Base-by-base conservation (phyloP, 257 asterid genomes). In the Salvia miltiorrhiza region DNA sequence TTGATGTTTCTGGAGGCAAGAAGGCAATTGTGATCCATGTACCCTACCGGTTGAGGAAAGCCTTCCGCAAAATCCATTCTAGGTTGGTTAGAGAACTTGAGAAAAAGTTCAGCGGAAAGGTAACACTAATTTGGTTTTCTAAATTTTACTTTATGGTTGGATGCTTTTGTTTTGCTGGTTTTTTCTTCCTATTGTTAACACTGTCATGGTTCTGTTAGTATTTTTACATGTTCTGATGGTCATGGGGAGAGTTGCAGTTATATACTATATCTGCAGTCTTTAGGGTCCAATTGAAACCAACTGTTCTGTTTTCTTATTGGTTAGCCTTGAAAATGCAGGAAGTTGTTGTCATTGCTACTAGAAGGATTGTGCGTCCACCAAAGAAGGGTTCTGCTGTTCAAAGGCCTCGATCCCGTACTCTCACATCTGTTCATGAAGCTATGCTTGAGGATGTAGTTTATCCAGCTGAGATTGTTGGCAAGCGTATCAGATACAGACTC, bases 21-120 rank as follows among this genome's bases (percentile, higher is more conserved):
- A 93, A 93, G 70, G 98, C 98, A 65, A 90, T 90, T 63, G 97
- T 90, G 47, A 84, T 93, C 76, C 97, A 90, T 37, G 97, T 88
- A 0, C 98, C 98, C 0, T 93, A 82, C 39, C 77, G 98, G 7
- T 60, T 93, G 83, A 82, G 96, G 77, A 93, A 90, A 79, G 80
- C 93, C 69, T 93, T 88, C 92, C 93, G 96, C 71, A 93, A 90
- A 80, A 85, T 93, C 63, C 98, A 93, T 21, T 76, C 91, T 14
- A 81, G 95, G 75, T 88, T 93, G 43, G 96, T 93, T 66, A 82
- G 98, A 69, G 97, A 93, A 84, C 89, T 93, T 21, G 98, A 93
- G 85, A 90, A 93, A 87, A 93, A 93, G 74, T 93, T 93, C 89
- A 90, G 98, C 43, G 97, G 98, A 67, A 90, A 87, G 97, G 98